These are phyloP conservation scores for Helotiales sp. DNA, from an alignment of 2,329 filamentous ascomycete species.

Conservation along the genomic window DNA sequence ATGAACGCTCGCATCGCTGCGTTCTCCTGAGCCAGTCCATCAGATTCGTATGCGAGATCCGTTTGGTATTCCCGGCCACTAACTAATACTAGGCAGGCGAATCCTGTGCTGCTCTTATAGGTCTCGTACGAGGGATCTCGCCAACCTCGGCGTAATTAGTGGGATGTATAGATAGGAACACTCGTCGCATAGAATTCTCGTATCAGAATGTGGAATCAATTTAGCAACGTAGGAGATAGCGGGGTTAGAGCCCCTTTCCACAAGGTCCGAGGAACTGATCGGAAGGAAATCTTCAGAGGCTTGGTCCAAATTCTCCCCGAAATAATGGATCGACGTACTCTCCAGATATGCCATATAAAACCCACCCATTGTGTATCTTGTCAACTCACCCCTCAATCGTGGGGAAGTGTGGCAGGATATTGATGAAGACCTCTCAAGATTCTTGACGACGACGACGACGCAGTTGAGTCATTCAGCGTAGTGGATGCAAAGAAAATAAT, in stretches of 20 bases:
- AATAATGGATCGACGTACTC: constrained; percentile 41
- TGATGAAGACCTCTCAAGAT: constrained; percentile 35
- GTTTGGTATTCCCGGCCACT: constrained; percentile 97
- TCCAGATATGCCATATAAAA: constrained; percentile 62
- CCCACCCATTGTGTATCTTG: constrained; percentile 59
- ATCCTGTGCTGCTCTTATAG: constrained; percentile 75
- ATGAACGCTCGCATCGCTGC: constrained; percentile 96
- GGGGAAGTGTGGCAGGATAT: constrained; percentile 30
- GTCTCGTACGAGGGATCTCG: constrained; percentile 87
- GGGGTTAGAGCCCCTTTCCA: constrained; percentile 24
- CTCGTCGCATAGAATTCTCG: constrained; percentile 23
- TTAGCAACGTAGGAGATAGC: constrained; percentile 23
- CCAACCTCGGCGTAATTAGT: constrained; percentile 74
- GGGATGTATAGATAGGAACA: no score
- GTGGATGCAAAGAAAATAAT: constrained; percentile 40
- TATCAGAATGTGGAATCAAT: constrained; percentile 19
- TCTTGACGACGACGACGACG: constrained; percentile 27
- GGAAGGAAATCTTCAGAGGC: no score
- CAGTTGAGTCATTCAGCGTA: constrained; percentile 38
- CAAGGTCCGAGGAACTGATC: constrained; percentile 34
- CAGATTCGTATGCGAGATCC: constrained; percentile 81
- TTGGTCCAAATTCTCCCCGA: constrained; percentile 31
- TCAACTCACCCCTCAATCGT: constrained; percentile 31
- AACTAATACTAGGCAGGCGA: constrained; percentile 88
- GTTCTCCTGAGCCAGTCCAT: constrained; percentile 85